Percentiles rank a stretch among this genome's conserved stretches.
These are phyloP conservation scores for Solanum etuberosum DNA, from an alignment of 257 asterid species.

Conservation along the genomic window DNA sequence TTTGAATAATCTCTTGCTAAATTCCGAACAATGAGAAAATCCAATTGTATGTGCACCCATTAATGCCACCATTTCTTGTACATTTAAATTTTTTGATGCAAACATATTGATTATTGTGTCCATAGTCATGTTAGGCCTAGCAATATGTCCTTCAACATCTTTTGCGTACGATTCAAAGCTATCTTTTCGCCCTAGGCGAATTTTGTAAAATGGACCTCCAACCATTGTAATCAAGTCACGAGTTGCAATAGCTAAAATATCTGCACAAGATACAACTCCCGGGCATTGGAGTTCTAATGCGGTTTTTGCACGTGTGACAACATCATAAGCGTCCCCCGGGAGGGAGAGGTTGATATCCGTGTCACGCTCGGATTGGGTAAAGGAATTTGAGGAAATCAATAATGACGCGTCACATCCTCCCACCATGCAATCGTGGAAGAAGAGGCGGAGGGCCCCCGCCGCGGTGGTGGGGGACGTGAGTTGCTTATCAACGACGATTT, in stretches of 20 bases:
- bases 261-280: constrained; percentile 68
- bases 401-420: constrained; percentile 90
- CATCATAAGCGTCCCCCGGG: constrained; percentile 84
- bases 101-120: constrained; percentile 37
- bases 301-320: constrained; percentile 48
- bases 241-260: constrained; percentile 63
- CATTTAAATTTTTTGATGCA: constrained; percentile 20
- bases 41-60: constrained; percentile 84
- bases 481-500: constrained; percentile 53
- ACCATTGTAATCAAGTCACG: constrained; percentile 59
- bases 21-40: constrained; percentile 66
- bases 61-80: constrained; percentile 69
- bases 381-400: constrained; percentile 44
- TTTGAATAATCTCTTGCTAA: constrained; percentile 43
- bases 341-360: constrained; percentile 52
- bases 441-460: constrained; percentile 76
- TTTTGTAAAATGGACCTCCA: constrained; percentile 66
- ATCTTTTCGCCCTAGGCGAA: constrained; percentile 63
- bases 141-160: constrained; percentile 72
- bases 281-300: constrained; percentile 75
- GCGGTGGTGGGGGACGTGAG: constrained; percentile 62
- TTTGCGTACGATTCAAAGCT: constrained; percentile 23
- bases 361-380: constrained; percentile 55
- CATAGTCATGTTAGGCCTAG: constrained; percentile 49
- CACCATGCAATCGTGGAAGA: constrained; percentile 87